These are phyloP conservation scores for Colletotrichum paranaense DNA, from an alignment of 2,329 filamentous ascomycete species.

Conservation along the genomic window DNA sequence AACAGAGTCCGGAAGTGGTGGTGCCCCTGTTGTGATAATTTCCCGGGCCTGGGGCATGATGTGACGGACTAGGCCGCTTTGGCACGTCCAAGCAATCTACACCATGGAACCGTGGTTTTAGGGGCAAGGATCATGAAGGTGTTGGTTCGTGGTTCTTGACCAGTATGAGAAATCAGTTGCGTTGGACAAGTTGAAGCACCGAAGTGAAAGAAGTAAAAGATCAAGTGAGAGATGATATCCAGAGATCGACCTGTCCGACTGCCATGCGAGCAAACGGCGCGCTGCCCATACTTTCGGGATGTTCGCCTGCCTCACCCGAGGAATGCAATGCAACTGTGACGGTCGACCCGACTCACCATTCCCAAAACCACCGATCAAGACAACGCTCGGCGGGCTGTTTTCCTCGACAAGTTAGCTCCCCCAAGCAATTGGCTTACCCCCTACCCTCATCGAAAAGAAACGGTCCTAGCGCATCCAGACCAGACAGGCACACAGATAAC, in stretches of 20 bases:
- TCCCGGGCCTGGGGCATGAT: constrained; percentile 27
- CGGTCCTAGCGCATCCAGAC: constrained; percentile 9
- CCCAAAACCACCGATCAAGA: not conserved
- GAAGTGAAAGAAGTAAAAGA: not conserved
- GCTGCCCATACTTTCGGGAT: not conserved
- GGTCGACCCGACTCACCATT: not conserved
- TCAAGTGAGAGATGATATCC: not conserved
- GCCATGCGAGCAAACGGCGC: not conserved
- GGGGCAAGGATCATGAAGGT: constrained; percentile 13
- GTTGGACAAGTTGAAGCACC: not conserved
- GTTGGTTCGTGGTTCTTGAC: not conserved
- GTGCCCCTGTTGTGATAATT: constrained; percentile 35
- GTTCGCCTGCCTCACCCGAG: not conserved
- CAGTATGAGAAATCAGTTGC: not conserved
- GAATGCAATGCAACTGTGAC: not conserved
- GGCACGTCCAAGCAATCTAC: constrained; percentile 33
- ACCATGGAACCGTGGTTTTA: constrained; percentile 21
- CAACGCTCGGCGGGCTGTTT: constrained; percentile 5
- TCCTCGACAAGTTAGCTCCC: constrained; percentile 12
- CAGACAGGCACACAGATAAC: not conserved
- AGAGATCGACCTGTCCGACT: not conserved
- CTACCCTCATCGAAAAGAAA: not conserved
- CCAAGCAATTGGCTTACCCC: not conserved
- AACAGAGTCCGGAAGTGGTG: constrained; percentile 24
- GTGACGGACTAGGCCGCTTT: constrained; percentile 35